A percentile compares a stretch with the other conserved stretches of the same genome.
phyloP scores from a whole-genome alignment of 306 rosid genomes.

The Senna tora region DNA sequence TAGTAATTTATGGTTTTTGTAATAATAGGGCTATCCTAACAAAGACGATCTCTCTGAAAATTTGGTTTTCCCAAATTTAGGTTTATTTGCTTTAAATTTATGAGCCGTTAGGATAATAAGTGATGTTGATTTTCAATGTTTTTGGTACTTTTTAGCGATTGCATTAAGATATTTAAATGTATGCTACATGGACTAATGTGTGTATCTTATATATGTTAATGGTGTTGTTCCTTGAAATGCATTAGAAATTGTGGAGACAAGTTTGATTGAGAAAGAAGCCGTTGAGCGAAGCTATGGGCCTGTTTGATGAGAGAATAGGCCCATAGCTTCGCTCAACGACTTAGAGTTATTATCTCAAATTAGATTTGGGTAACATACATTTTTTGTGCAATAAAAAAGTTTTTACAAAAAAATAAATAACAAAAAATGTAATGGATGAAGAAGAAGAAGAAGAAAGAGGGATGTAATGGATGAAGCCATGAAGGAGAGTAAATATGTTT shows the following conservation, averaged over 20 bases:
- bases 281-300: not conserved
- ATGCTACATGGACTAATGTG: not conserved
- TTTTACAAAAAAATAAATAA: too few relatives aligned
- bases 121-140: not conserved
- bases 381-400: too few relatives aligned
- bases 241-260: not conserved
- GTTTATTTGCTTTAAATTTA: slow-evolving; percentile 20
- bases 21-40: slow-evolving; percentile 19
- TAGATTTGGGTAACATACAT: too few relatives aligned
- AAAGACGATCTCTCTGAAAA: slow-evolving; percentile 5
- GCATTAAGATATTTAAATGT: not conserved
- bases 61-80: slow-evolving; percentile 6
- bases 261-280: not conserved
- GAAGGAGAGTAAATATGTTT: too few relatives aligned
- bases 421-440: too few relatives aligned
- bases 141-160: not conserved
- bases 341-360: too few relatives aligned
- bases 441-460: too few relatives aligned
- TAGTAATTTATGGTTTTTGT: slow-evolving; percentile 31
- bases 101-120: slow-evolving; percentile 14
- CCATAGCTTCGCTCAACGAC: too few relatives aligned
- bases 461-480: too few relatives aligned
- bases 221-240: not conserved
- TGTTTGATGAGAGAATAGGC: too few relatives aligned
- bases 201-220: not conserved